phyloP scores from a whole-genome alignment of 257 asterid genomes.

The Solanum stenotomum region DNA sequence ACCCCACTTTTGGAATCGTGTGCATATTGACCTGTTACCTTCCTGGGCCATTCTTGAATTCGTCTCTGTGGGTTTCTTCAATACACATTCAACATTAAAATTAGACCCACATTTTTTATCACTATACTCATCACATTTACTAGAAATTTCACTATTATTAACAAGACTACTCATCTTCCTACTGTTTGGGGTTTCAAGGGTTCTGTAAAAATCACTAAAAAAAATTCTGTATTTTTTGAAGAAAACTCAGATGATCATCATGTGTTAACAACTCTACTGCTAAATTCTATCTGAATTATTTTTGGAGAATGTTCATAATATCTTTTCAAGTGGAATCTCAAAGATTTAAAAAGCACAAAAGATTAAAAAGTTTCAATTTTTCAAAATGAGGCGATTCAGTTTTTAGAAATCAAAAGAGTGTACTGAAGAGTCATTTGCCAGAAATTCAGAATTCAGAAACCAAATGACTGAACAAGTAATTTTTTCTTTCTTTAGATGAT shows the following conservation, averaged over 20 bases:
- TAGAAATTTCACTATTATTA: not conserved
- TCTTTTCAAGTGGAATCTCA: not conserved
- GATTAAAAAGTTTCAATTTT: not conserved
- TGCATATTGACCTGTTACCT: slow-evolving; percentile 20
- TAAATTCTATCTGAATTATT: not conserved
- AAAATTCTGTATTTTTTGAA: not conserved
- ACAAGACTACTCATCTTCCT: not conserved
- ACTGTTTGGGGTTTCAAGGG: not conserved
- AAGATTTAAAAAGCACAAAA: not conserved
- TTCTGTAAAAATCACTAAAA: not conserved
- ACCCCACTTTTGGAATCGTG: slow-evolving; percentile 21
- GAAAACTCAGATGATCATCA: not conserved
- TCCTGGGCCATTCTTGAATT: slow-evolving; percentile 9
- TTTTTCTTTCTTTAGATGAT: not conserved
- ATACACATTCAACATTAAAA: not conserved
- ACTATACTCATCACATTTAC: not conserved
- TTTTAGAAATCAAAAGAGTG: not conserved
- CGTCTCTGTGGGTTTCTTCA: slow-evolving; percentile 6
- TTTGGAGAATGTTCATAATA: not conserved
- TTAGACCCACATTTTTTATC: not conserved
- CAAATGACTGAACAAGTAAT: not conserved
- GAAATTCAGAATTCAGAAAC: not conserved
- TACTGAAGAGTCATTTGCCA: not conserved
- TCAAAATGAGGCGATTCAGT: not conserved
- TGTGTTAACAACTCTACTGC: not conserved